phyloP scores from a whole-genome alignment of 345 rosid genomes.

The Aethionema arabicum region DNA sequence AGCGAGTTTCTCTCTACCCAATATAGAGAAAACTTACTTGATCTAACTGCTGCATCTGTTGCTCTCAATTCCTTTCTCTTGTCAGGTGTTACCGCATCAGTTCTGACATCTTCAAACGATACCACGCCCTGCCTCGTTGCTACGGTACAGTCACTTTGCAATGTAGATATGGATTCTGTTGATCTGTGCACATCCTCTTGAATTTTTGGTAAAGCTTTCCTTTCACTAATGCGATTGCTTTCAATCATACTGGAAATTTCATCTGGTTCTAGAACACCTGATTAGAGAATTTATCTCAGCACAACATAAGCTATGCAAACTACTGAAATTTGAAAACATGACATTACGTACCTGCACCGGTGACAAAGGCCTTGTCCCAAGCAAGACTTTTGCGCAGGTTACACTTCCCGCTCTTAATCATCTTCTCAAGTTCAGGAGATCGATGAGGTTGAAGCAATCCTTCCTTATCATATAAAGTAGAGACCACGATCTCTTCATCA shows the following conservation, averaged over 20 bases:
- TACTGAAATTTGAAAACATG: neutral
- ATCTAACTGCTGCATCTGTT: conserved; percentile 29
- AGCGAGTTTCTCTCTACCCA: conserved; percentile 8
- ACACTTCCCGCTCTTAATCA: conserved; percentile 44
- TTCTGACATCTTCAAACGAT: conserved; percentile 73
- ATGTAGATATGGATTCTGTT: conserved; percentile 71
- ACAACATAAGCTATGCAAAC: conserved; percentile 1
- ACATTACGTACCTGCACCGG: conserved; percentile 61
- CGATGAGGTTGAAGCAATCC: conserved; percentile 31
- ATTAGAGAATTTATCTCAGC: conserved; percentile 23
- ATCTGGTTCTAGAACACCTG: conserved; percentile 86
- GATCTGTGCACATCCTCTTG: conserved; percentile 71
- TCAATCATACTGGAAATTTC: conserved; percentile 78
- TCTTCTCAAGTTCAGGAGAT: conserved; percentile 41
- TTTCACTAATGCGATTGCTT: conserved; percentile 44
- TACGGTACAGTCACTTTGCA: conserved; percentile 62
- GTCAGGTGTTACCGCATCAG: conserved; percentile 37
- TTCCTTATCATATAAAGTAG: conserved; percentile 33
- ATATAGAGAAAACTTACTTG: conserved; percentile 48
- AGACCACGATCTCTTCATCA: conserved; percentile 28
- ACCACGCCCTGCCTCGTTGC: conserved; percentile 51
- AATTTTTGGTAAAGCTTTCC: conserved; percentile 50
- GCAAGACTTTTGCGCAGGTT: conserved; percentile 88
- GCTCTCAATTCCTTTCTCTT: conserved; percentile 34
- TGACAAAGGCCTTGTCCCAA: conserved; percentile 95